Evolutionary conservation across 495 filamentous ascomycete species (phyloP), one percentile per base, ranked within the genome.

Genomic region (Annulohypoxylon stygium): DNA sequence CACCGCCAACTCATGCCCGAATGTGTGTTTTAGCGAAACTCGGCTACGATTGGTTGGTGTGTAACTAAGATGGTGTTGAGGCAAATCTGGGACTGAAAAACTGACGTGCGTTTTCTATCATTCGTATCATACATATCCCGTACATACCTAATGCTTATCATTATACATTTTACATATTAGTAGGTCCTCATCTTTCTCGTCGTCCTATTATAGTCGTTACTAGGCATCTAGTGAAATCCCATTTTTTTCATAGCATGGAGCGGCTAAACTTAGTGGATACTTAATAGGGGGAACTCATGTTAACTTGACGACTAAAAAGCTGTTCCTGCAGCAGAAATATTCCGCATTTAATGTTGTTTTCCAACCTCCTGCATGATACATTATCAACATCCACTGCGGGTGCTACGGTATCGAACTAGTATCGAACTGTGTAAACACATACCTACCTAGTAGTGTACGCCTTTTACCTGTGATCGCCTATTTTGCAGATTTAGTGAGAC

Each of bases 241-340:
- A 2, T 18, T 14, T 25, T 14, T 30, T 43, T 34, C 33, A 53
- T 14, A 47, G n/a, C 41, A 34, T 60, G 12, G 48, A 37, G 12
- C 14, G 48, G 34, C 6, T 37, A 26, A 20, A 18, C 12, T 58
- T 9, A 23, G 64, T 68, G 70, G 70, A 33, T 34, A 45, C 30
- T 20, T 16, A 64, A 73, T 60, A 64, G 61, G 51, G 61, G 61
- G 51, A 45, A 50, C 34, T 37, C 50, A 39, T 34, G 26, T 30
- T 36, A 54, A 61, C 20, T 23, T 54, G 30, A 51, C 50, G 47
- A 26, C 18, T 67, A 59, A 26, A 26, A 33, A 66, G 20, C 48
- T 51, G 71, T 74, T 74, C 71, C 71, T 74, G 71, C 71, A 74
- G 71, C 71, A 74, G 72, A 67, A 60, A 67, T 64, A 45, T 70